These are phyloP conservation scores for Fonsecaea multimorphosa DNA, from an alignment of 2,329 filamentous ascomycete species.

Conservation along the genomic window DNA sequence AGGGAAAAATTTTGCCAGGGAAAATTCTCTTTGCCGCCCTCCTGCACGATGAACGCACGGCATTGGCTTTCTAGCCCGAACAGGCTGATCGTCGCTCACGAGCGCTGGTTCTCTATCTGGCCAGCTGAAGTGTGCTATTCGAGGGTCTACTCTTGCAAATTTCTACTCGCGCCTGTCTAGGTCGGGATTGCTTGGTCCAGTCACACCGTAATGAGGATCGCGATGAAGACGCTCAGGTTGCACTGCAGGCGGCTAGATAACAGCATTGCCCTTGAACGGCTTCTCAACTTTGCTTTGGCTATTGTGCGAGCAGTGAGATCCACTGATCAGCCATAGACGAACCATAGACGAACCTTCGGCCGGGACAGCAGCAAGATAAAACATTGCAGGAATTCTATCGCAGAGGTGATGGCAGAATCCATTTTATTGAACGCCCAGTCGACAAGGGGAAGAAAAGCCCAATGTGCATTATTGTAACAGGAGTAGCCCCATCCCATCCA, in stretches of 20 bases:
- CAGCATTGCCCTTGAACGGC: background rate
- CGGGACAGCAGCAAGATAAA: background rate
- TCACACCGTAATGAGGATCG: background rate
- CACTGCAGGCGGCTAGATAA: background rate
- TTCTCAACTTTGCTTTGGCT: background rate
- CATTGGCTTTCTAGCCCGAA: background rate
- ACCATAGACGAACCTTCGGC: background rate
- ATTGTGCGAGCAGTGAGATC: no score
- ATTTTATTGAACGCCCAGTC: constrained; percentile 17
- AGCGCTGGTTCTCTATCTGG: background rate
- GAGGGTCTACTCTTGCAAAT: background rate
- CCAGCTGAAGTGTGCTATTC: background rate
- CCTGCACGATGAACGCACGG: constrained; percentile 4
- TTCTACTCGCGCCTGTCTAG: background rate
- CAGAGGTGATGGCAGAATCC: background rate
- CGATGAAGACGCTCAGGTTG: background rate
- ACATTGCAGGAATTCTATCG: background rate
- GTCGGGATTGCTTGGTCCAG: background rate
- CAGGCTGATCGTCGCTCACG: background rate
- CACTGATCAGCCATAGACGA: background rate
- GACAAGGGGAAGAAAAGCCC: constrained; percentile 3
- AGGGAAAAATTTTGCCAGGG: constrained; percentile 10
- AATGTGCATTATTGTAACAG: constrained; percentile 37
- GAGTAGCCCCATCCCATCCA: constrained; percentile 26
- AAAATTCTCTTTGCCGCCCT: constrained; percentile 12